phyloP scores from a whole-genome alignment of 1,284 basidiomycete species.

The Vanrija humicola region DNA sequence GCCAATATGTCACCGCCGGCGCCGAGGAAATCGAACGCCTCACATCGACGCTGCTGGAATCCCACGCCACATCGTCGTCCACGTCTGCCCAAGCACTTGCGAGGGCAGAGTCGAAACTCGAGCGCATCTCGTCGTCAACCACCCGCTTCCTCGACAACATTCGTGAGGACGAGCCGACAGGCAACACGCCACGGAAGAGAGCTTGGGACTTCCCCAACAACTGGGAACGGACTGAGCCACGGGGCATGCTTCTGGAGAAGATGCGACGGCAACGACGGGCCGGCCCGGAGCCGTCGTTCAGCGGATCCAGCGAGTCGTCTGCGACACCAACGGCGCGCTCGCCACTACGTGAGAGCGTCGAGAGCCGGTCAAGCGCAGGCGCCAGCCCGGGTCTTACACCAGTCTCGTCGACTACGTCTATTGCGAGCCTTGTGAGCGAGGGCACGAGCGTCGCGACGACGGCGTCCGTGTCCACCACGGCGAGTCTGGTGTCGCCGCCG shows the following conservation, averaged over 20 bases:
- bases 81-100: slow-evolving; percentile 18
- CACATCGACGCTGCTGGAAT: slow-evolving; percentile 22
- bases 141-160: slow-evolving; percentile 39
- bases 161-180: slow-evolving; percentile 49
- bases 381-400: background rate
- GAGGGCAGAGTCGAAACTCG: slow-evolving; percentile 22
- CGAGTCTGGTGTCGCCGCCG: background rate
- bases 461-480: background rate
- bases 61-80: slow-evolving; percentile 22
- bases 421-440: background rate
- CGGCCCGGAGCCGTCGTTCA: slow-evolving; percentile 9
- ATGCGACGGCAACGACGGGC: slow-evolving; percentile 15
- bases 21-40: slow-evolving; percentile 17
- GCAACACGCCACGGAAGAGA: slow-evolving; percentile 50
- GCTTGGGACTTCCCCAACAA: slow-evolving; percentile 36
- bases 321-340: background rate
- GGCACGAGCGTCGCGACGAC: background rate
- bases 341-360: background rate
- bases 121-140: slow-evolving; percentile 29
- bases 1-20: background rate
- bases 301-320: background rate
- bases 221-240: slow-evolving; percentile 43
- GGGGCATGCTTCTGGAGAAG: slow-evolving; percentile 26
- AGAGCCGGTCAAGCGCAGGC: background rate
- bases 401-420: background rate